Evolutionary conservation across 2,329 filamentous ascomycete genomes (phyloP), one percentile per base, ranked within the genome.

Genomic region (Rachicladosporium sp.): DNA sequence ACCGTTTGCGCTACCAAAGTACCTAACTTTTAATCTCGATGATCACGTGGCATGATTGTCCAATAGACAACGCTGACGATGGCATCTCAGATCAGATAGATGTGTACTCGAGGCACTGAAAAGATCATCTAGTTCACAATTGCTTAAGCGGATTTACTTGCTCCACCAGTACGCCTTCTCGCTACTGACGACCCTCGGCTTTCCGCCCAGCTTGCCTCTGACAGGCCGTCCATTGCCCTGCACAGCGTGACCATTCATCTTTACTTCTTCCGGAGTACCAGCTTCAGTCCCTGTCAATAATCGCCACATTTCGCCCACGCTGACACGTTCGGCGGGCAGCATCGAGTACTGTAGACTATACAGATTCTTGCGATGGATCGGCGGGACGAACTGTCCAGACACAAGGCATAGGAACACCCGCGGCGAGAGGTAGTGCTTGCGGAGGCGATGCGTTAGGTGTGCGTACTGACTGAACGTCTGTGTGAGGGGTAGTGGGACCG

Each of bases 291-390:
- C 45, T 10, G 41, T 57, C 43, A 60, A 35, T 10, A 57, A 43
- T 13, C 47, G 41, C 91, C 93, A 98, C 59, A 96, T 80, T 56
- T 95, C 87, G 51, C 74, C 69, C 42, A 96, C 82, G 2, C 80
- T 78, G 0, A 85, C 82, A 33, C 93, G 70, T 39, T 75, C 74
- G 6, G 84, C 82, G 0, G 93, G 93, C 31, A 98, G 71, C 86
- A 96, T 96, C 65, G 86, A 93, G 62, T 98, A 98, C 64, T 98
- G 91, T 53, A 98, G 69, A 50, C 86, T 93, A 63, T 98, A 98
- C 37, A 98, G 70, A 55, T 91, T 93, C 56, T 88, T 89, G 38
- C 93, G 76, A 57, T 95, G 88, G 36, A 98, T 93, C 0, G 93
- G 89, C 9, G 89, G 91, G 2, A 96, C 87, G 49, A 95, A 95